Evolutionary conservation across 768 basidiomycete genomes (phyloP).

Genomic region (Gymnopilus junonius): DNA sequence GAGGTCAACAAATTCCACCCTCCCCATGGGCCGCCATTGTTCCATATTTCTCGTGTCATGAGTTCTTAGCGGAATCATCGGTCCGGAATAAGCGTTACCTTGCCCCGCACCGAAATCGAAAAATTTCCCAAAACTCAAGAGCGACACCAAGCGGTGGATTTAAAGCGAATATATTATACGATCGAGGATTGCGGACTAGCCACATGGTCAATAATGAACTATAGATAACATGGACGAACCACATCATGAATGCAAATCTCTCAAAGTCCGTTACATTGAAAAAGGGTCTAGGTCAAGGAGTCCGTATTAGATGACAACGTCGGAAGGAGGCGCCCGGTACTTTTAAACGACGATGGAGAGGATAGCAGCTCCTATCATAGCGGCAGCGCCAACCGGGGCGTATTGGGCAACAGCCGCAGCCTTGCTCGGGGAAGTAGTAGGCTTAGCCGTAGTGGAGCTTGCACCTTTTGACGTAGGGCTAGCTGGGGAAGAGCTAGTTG

Average conservation of each 20-base stretch:
- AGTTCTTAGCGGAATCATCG: background rate
- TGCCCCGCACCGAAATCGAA: background rate
- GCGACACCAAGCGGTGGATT: background rate
- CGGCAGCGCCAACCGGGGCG: constrained; percentile 25
- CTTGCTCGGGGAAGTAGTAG: constrained; percentile 9
- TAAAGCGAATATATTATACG: constrained; percentile 17
- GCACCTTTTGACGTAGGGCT: background rate
- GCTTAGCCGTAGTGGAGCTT: background rate
- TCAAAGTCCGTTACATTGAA: constrained; percentile 18
- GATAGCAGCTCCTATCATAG: constrained; percentile 26
- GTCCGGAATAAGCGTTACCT: background rate
- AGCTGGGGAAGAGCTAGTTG: background rate
- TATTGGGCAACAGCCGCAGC: constrained; percentile 22
- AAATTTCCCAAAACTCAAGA: background rate
- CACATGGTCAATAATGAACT: constrained; percentile 29
- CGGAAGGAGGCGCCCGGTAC: background rate
- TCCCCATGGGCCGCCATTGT: background rate
- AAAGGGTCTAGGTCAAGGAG: constrained; percentile 6
- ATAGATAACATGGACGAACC: constrained; percentile 25
- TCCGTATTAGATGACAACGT: constrained; percentile 12
- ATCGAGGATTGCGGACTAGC: constrained; percentile 12
- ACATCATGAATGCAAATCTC: constrained; percentile 21
- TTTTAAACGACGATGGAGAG: constrained; percentile 20
- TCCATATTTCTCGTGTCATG: background rate
- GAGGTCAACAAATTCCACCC: background rate